Percentiles rank a stretch among this genome's conserved stretches.
Conservation (phyloP, 805 yeast genomes). For the Schizosaccharomyces pombe region ASM294v3 CU329670.1:3227501-3228000, state of each 20-base stretch:
- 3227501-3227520: slow-evolving; percentile 52
- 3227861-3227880: background rate
- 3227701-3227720: slow-evolving; percentile 86
- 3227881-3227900: background rate
- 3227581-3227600: background rate
- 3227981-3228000: background rate
- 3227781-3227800: too few relatives aligned
- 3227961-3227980: background rate
- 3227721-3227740: slow-evolving; percentile 22
- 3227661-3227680: slow-evolving; percentile 94
- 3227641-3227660: slow-evolving; percentile 63
- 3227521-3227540: slow-evolving; percentile 30
- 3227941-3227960: background rate
- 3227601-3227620: background rate
- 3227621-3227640: slow-evolving; percentile 22
- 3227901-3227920: background rate
- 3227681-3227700: slow-evolving; percentile 75
- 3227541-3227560: slow-evolving; percentile 63
- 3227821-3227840: background rate
- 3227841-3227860: background rate
- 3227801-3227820: too few relatives aligned
- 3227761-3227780: too few relatives aligned
- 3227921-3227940: background rate
- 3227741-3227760: too few relatives aligned
- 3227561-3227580: slow-evolving; percentile 30